Conservation (phyloP, 768 basidiomycete species). For the Pleurotus eryngii region DNA sequence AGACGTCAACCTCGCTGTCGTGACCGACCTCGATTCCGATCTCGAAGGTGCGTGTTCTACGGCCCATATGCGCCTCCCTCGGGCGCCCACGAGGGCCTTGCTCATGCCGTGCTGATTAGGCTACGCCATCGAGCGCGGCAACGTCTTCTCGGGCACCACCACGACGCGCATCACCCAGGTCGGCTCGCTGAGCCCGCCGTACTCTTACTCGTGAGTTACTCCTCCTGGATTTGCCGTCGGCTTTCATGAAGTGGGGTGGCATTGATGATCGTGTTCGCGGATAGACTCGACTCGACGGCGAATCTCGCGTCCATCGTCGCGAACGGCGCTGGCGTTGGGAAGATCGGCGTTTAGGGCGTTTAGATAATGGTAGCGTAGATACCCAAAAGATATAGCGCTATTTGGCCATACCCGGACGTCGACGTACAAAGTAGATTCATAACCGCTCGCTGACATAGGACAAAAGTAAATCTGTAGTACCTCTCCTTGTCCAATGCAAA, state of each 20-base stretch:
- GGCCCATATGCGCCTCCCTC: neutral
- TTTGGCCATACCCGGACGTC: no score
- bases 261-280: neutral
- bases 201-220: neutral
- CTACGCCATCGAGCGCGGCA: neutral
- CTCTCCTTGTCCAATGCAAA: no score
- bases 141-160: neutral
- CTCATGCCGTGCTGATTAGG: neutral
- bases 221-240: no score
- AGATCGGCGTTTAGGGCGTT: neutral
- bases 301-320: neutral
- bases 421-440: no score
- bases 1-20: constrained; percentile 4
- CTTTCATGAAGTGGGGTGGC: neutral
- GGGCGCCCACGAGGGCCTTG: no score
- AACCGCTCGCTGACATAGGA: no score
- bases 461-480: no score
- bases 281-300: constrained; percentile 1
- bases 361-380: no score
- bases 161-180: neutral
- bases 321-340: neutral
- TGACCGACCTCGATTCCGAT: neutral
- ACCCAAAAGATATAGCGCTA: no score
- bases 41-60: neutral
- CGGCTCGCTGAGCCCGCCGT: neutral